Percentiles rank a stretch among this genome's conserved stretches.
Conservation (phyloP, 768 basidiomycete genomes). For the Boletus rufocinnamomeus region DNA sequence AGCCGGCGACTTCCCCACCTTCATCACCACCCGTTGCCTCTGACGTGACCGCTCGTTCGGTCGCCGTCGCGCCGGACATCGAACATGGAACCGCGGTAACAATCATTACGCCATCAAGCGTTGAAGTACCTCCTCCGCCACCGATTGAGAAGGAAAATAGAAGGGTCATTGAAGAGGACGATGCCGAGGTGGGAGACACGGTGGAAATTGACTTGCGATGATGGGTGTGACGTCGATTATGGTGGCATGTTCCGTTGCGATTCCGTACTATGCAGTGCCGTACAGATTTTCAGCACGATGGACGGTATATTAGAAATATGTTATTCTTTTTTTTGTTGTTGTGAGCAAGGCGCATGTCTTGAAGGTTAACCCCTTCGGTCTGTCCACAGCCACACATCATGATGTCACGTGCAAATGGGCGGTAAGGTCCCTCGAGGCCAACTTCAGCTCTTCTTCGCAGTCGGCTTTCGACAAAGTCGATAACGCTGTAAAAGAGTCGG, state of each 20-base stretch:
- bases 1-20: slow-evolving; percentile 36
- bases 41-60: slow-evolving; percentile 16
- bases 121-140: slow-evolving; percentile 80
- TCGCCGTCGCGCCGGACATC: not conserved
- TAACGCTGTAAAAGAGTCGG: not conserved
- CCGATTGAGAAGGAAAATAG: slow-evolving; percentile 71
- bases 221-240: slow-evolving; percentile 10
- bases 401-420: slow-evolving; percentile 17
- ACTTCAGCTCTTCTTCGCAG: not conserved
- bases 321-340: slow-evolving; percentile 7
- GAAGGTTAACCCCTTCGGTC: not conserved
- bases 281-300: not conserved
- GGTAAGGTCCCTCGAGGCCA: no score
- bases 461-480: not conserved
- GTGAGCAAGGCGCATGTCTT: not conserved
- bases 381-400: slow-evolving; percentile 8
- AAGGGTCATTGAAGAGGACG: slow-evolving; percentile 47
- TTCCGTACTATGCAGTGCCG: not conserved
- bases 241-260: not conserved
- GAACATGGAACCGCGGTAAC: slow-evolving; percentile 22
- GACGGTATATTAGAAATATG: slow-evolving; percentile 11
- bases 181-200: slow-evolving; percentile 72
- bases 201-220: slow-evolving; percentile 66
- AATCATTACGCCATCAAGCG: slow-evolving; percentile 59
- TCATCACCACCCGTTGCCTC: slow-evolving; percentile 26